Conservation (phyloP, 2,329 filamentous ascomycete species). For the Diaporthe citri region DNA sequence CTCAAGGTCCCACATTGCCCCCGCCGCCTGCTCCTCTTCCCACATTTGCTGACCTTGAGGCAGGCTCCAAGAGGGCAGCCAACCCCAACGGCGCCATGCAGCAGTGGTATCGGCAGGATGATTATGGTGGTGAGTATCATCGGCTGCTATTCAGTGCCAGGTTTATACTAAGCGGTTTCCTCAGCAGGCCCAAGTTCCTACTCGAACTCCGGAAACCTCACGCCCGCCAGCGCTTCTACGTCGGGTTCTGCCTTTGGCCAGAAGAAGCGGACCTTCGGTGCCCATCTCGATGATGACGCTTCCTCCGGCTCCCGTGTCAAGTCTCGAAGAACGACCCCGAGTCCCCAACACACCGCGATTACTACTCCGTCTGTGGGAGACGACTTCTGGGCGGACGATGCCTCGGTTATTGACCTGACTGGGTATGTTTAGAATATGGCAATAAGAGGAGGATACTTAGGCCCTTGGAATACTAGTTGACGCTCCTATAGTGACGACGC, state of each 20-base stretch:
- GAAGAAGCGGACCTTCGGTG: conserved; percentile 33
- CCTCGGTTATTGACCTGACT: conserved; percentile 57
- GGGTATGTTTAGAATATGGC: conserved; percentile 36
- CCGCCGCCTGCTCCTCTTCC: neutral
- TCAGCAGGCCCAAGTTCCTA: conserved; percentile 5
- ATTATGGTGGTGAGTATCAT: neutral
- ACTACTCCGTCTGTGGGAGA: conserved; percentile 31
- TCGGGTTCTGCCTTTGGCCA: conserved; percentile 21
- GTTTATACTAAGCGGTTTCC: neutral
- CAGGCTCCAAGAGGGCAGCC: conserved; percentile 17
- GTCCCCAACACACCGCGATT: conserved; percentile 35
- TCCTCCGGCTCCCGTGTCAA: conserved; percentile 31
- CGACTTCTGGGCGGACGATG: conserved; percentile 40
- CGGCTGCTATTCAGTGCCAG: neutral
- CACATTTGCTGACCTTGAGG: neutral
- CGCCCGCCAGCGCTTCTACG: conserved; percentile 31
- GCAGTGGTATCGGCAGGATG: conserved; percentile 15
- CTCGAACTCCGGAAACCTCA: conserved; percentile 27
- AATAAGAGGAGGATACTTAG: neutral
- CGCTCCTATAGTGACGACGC: conserved; percentile 45
- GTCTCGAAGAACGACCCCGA: conserved; percentile 41
- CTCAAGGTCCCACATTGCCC: conserved; percentile 8
- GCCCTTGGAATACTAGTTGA: neutral
- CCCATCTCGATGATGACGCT: conserved; percentile 37
- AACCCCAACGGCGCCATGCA: conserved; percentile 28